Percentiles rank a stretch among this genome's conserved stretches.
These are phyloP conservation scores for Incumbomyces lentus DNA, from an alignment of 2,329 filamentous ascomycete genomes.

Conservation along the genomic window DNA sequence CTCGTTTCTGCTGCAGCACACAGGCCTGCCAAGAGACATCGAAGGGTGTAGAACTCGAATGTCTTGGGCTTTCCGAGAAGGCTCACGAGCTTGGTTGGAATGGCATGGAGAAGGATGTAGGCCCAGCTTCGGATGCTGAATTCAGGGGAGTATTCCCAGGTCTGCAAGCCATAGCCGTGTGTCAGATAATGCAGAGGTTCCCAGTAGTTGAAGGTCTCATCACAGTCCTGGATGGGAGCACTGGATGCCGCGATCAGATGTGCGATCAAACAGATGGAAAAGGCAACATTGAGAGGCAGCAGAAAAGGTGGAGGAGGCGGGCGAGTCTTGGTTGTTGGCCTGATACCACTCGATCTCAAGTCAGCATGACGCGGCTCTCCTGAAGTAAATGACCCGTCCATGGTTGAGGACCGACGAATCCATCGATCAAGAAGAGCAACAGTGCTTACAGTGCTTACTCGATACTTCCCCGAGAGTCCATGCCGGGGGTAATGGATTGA, in stretches of 20 bases:
- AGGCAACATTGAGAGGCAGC: conserved; percentile 63
- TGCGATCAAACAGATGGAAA: conserved; percentile 67
- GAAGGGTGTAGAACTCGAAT: conserved; percentile 76
- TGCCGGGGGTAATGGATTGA: no score
- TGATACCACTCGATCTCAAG: background rate
- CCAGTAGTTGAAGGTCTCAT: conserved; percentile 99
- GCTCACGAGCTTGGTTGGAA: conserved; percentile 56
- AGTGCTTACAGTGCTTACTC: no score
- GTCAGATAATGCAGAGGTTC: conserved; percentile 90
- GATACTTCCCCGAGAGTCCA: no score
- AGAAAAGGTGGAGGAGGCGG: conserved; percentile 40
- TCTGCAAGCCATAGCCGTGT: conserved; percentile 88
- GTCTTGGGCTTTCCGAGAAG: conserved; percentile 41
- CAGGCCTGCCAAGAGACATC: conserved; percentile 59
- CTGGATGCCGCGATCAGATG: conserved; percentile 68
- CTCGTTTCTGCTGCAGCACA: conserved; percentile 77
- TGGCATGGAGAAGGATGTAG: conserved; percentile 71
- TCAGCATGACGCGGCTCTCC: conserved; percentile 2
- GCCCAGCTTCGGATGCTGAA: conserved; percentile 94
- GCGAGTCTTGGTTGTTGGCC: conserved; percentile 30
- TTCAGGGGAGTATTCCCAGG: conserved; percentile 95
- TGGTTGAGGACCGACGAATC: background rate
- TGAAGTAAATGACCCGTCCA: conserved; percentile 2
- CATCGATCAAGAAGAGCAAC: no score
- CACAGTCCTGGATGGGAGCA: conserved; percentile 92